Percentiles rank a stretch among this genome's conserved stretches.
Conservation (phyloP, 2,329 filamentous ascomycete genomes). For the Aspergillus ruber region DNA sequence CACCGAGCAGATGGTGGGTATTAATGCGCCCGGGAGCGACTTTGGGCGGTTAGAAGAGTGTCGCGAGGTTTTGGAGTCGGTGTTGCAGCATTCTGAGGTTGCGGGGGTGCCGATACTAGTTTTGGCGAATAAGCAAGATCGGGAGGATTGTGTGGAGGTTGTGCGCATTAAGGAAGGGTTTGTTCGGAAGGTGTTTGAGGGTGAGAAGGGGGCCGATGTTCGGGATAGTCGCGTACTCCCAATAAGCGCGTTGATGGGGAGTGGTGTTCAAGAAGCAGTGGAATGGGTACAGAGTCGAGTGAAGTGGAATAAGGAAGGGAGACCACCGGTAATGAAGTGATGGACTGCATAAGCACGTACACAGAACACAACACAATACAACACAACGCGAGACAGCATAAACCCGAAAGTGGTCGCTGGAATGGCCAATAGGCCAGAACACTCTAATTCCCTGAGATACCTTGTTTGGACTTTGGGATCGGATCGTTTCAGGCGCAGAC, state of each 20-base stretch:
- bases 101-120: conserved; percentile 88
- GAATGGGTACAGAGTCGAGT: conserved; percentile 91
- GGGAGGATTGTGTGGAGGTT: conserved; percentile 95
- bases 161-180: conserved; percentile 95
- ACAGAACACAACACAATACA: background rate
- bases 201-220: conserved; percentile 78
- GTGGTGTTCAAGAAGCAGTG: conserved; percentile 88
- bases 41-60: conserved; percentile 72
- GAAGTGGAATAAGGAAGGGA: conserved; percentile 91
- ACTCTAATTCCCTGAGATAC: background rate
- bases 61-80: conserved; percentile 78
- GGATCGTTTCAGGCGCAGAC: conserved; percentile 1
- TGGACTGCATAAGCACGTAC: background rate
- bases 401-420: no score
- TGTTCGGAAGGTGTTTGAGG: conserved; percentile 91
- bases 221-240: conserved; percentile 87
- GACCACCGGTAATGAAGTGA: conserved; percentile 89
- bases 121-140: conserved; percentile 93
- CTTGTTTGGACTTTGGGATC: background rate
- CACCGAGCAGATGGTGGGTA: conserved; percentile 28
- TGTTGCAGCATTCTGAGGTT: conserved; percentile 78
- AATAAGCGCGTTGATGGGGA: conserved; percentile 74
- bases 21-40: conserved; percentile 29
- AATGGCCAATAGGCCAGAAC: background rate
- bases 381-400: background rate